Base-by-base conservation (phyloP, 2,329 filamentous ascomycete species). In the Diaporthe nobilis region DNA sequence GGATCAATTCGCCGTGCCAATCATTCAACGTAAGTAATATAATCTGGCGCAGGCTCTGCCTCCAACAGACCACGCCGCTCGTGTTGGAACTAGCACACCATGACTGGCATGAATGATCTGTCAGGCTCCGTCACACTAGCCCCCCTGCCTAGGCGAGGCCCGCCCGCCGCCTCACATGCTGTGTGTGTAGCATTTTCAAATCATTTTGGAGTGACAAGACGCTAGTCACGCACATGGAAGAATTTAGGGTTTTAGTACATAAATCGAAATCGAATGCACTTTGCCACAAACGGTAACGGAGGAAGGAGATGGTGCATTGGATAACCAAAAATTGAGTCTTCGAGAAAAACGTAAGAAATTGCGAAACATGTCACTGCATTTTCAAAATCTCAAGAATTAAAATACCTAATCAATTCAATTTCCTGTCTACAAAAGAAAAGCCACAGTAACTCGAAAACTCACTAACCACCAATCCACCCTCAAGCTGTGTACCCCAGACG, bases 11-110 rank as follows among this genome's bases (percentile, higher is more conserved):
- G 31, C 22, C 58, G 2, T 68, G 65, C 65, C 65, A 68, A 53
- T 68, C 65, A 53, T 39, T 53, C 13, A 31, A 20, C 65, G 9
- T 53, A n/a, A 25, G 28, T 39, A 68, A 68, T 53, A 53, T 25
- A 39, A 51, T 51, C 44, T 51, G 25, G 20, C 31, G 47, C 63
- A 39, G 20, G 6, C 17, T 47, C 25, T 53, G 63, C 47, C 42
- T n/a, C 61, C 61, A 31, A 51, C 44, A 51, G 12, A 51, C 28
- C 44, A 34, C 28, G 31, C 44, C 28, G 42, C 63, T 68, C 63
- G 44, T 68, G 63, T 68, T 68, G 31, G 28, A 25, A 25, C 13
- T n/a, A 20, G 28, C 61, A 65, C 9, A 34, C 31, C 31, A 31
- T 31, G 31, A 31, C 31, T 31, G 47, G 28, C 20, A 67, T 51